Evolutionary conservation across 345 rosid genomes (phyloP), one percentile per base, ranked within the genome.

Genomic region (Toxicodendron radicans): DNA sequence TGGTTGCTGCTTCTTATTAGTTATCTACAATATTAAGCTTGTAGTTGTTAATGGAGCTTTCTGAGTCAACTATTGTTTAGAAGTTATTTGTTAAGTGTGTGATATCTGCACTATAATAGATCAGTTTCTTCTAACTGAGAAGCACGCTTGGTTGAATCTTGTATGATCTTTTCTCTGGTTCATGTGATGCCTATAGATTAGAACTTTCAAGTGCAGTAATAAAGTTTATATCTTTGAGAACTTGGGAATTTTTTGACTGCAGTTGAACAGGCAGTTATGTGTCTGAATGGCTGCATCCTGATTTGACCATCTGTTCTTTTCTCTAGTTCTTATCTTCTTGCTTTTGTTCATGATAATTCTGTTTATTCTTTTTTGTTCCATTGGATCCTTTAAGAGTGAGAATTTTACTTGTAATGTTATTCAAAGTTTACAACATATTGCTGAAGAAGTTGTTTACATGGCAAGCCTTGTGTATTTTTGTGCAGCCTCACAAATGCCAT

Each of bases 401-500:
- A 20, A 21, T 21, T 3, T 3, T 57, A 38, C 21, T 3, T 35
- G 24, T 66, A 45, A 73, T 54, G 14, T 30, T 41, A 62, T 81
- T 24, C 53, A 38, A 62, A 23, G 70, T 17, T 52, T 20, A 7
- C 10, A 33, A 38, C 72, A 3, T 78, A 53, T 24, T 63, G 33
- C 48, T 82, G 10, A 63, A 27, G 54, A 57, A 35, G 14, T 51
- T 64, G 77, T 27, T 45, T 16, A 56, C 48, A 32, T 4, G 52
- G 27, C 35, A 74, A 53, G 38, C 46, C 21, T 62, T 18, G 24
- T 76, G 41, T 81, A 53, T 58, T 68, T 71, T 78, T 71, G 54
- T 83, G 83, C 85, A 92, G 95, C 87, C 88, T 12, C 99, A 92
- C 78, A 90, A 83, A 84, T 95, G 99, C 75, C 99, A 95, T 79